Base-by-base conservation (phyloP, 2,329 filamentous ascomycete genomes). In the Colletotrichum sidae region DNA sequence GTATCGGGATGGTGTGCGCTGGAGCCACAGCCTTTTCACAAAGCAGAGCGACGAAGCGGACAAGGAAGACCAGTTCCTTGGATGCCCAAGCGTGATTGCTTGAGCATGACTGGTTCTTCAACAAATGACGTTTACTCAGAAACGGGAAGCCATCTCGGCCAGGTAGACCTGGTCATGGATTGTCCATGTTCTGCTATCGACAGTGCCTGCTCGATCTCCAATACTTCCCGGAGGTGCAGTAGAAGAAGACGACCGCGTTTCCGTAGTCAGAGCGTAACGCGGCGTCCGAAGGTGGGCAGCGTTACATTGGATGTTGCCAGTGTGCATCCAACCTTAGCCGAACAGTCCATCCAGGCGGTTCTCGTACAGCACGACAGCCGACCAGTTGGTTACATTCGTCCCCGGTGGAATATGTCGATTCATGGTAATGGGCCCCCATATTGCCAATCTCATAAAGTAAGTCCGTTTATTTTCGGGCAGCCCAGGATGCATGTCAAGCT, bases 241-340 rank as follows among this genome's bases (percentile, higher is more conserved):
- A 13, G 42, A 44, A 44, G 13, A 8, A 44, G 25, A 25, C 25
- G 25, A 25, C 25, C 25, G 25, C 25, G 25, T 25, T 25, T 4
- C 25, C 25, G 25, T 25, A 25, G 25, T 25, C 25, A 25, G 25
- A 25, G 25, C 25, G 25, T 25, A 25, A 25, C 25, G 25, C 25
- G 25, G 25, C 25, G 25, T 17, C 61, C 52, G 13, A 49, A 45
- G 41, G 42, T 61, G 25, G 25, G 25, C 25, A 51, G 61, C 25
- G 61, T 67, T 50, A 47, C 65, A 58, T 67, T 61, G 53, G 42
- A 25, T 17, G 42, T 54, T 55, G 46, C 37, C 33, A 55, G 41
- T 15, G 25, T 46, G 49, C 62, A n/a, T 60, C 45, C 25, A n/a
- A 11, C 52, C 37, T 12, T 5, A 25, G 25, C 25, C 25, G 3